These are phyloP conservation scores for Zelopaecilomyces penicillatus DNA, from an alignment of 2,329 filamentous ascomycete genomes.

Conservation along the genomic window DNA sequence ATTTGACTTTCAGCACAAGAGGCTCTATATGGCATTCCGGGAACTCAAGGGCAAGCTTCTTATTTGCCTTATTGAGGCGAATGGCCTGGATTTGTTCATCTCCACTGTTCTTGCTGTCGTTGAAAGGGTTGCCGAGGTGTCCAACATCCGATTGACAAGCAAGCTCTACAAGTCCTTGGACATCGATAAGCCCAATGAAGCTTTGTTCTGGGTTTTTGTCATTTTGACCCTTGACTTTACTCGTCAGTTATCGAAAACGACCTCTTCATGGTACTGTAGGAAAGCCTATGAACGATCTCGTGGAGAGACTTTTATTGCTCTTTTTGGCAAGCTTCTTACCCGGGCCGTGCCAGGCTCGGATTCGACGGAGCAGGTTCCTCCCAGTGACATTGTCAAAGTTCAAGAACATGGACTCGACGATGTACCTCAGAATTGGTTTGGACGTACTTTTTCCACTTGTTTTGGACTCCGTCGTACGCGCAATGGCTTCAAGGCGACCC, in stretches of 20 bases:
- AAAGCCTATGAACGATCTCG: conserved; percentile 76
- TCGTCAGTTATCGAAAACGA: conserved; percentile 27
- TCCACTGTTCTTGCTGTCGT: conserved; percentile 56
- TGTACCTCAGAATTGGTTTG: background rate
- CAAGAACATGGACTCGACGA: background rate
- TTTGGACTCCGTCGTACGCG: conserved; percentile 13
- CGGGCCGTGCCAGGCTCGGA: conserved; percentile 31
- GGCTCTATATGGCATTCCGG: conserved; percentile 66
- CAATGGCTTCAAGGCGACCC: background rate
- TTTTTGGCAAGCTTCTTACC: conserved; percentile 30
- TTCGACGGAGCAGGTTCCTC: conserved; percentile 25
- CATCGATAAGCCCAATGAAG: conserved; percentile 18
- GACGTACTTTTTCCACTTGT: conserved; percentile 12
- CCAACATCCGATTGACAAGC: conserved; percentile 30
- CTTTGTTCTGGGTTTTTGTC: conserved; percentile 28
- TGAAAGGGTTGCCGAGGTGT: conserved; percentile 28
- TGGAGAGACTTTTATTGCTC: conserved; percentile 50
- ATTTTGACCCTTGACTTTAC: conserved; percentile 25
- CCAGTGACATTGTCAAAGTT: conserved; percentile 6
- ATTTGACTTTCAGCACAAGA: conserved; percentile 72
- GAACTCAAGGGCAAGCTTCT: conserved; percentile 66
- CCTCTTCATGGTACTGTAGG: conserved; percentile 67
- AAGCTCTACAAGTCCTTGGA: conserved; percentile 28
- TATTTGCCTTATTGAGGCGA: conserved; percentile 60
- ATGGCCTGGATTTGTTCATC: conserved; percentile 69